Percentiles rank a stretch among this genome's conserved stretches.
Conservation (phyloP, 805 yeast genomes). For the Komagataella ulmi region DNA sequence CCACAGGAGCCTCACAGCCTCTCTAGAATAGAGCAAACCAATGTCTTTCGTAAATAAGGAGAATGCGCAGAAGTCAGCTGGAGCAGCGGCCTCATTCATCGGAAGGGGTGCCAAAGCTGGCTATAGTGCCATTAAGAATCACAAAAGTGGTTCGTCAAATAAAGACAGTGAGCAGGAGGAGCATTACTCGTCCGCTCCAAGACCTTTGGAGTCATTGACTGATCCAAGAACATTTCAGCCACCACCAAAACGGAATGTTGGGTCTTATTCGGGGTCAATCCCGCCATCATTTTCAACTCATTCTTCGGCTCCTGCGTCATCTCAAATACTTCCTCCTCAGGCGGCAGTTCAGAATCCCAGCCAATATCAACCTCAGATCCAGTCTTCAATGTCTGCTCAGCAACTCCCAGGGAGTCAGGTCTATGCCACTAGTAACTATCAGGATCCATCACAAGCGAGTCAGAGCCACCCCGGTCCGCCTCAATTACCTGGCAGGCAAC, state of each 20-base stretch:
- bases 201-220: conserved; percentile 9
- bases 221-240: conserved; percentile 23
- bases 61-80: conserved; percentile 34
- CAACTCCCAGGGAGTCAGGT: not conserved
- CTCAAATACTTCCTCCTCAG: not conserved
- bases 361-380: not conserved
- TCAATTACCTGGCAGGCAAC: not conserved
- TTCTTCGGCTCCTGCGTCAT: not conserved
- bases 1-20: not conserved
- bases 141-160: conserved; percentile 7
- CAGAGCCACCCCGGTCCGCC: not conserved
- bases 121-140: conserved; percentile 27
- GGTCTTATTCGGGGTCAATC: conserved; percentile 2
- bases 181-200: conserved; percentile 5
- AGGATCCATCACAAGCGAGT: not conserved
- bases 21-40: conserved; percentile 9
- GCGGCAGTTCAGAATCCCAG: not conserved
- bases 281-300: not conserved
- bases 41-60: conserved; percentile 40
- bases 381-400: not conserved
- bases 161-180: conserved; percentile 10
- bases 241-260: conserved; percentile 24
- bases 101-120: conserved; percentile 40
- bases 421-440: not conserved
- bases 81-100: conserved; percentile 35